Base-by-base conservation (phyloP, 75 land plant species). In the Cupressus sempervirens region DNA sequence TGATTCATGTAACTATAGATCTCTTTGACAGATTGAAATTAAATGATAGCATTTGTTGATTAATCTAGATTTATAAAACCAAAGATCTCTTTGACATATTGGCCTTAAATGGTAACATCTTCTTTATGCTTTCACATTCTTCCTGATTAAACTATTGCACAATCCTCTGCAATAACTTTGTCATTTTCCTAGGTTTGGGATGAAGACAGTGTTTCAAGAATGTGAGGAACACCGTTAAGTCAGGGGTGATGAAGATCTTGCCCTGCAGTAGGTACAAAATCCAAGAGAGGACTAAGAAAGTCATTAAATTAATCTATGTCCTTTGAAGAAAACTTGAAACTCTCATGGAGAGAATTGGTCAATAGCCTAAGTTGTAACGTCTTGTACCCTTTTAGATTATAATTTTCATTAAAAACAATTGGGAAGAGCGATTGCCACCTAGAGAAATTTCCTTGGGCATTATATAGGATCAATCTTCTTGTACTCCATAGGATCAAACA, bases 361-460 rank as follows among this genome's bases (percentile, higher is more conserved):
- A 96, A 79, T 43, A 96, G 95, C 93, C 96, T 91, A 62, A 90
- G 88, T 12, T 93, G 88, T 36, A 92, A 48, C 15, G 87, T 72
- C 26, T 93, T 88, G 1, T 92, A 93, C 70, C 90, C 96, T 83
- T 92, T 92, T 83, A 96, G 76, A 82, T 92, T 95, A 1, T 96
- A 95, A 83, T 91, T 76, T 56, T 92, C 82, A 74, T 93, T 93
- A 85, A 96, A 96, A 67, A 89, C n/a, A 96, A 7, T 93, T 91
- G 23, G 90, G 80, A 0, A 92, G 84, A 15, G 94, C 92, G n/a
- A n/a, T n/a, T n/a, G n/a, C n/a, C n/a, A n/a, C n/a, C n/a, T n/a
- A n/a, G n/a, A n/a, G n/a, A n/a, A 88, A 95, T 83, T 86, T 91
- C 92, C 13, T 92, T 89, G 0, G 98, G 98, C 89, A 96, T 93